Conservation (phyloP, 2,329 filamentous ascomycete genomes). For the Rutstroemia sydowiana region DNA sequence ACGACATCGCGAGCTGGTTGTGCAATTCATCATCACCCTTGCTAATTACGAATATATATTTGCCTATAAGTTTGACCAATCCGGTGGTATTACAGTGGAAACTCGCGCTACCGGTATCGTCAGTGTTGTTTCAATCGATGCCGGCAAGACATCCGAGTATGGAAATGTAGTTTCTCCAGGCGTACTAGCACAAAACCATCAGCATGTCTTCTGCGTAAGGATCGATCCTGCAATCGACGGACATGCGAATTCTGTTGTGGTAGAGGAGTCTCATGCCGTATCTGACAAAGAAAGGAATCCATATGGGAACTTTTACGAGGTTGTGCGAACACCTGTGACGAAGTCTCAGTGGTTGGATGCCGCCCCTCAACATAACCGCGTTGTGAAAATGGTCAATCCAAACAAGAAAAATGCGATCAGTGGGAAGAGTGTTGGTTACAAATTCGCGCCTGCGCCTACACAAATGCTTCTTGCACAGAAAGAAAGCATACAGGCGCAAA, state of each 20-base stretch:
- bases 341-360: conserved; percentile 38
- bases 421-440: conserved; percentile 76
- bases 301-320: conserved; percentile 43
- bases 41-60: conserved; percentile 68
- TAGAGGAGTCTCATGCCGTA: conserved; percentile 46
- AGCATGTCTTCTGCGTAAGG: conserved; percentile 49
- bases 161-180: conserved; percentile 56
- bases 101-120: conserved; percentile 61
- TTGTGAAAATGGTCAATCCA: conserved; percentile 84
- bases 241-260: conserved; percentile 42
- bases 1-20: conserved; percentile 53
- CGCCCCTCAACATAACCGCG: conserved; percentile 45
- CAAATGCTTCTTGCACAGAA: conserved; percentile 73
- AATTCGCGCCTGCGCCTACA: conserved; percentile 78
- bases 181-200: conserved; percentile 51
- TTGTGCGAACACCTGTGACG: conserved; percentile 37
- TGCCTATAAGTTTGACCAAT: conserved; percentile 56
- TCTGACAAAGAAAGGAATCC: conserved; percentile 41
- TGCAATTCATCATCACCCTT: conserved; percentile 62
- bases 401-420: conserved; percentile 73
- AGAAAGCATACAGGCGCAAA: conserved; percentile 79
- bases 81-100: conserved; percentile 54
- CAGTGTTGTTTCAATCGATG: conserved; percentile 44
- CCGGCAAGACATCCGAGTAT: conserved; percentile 43
- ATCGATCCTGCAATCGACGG: conserved; percentile 53